Evolutionary conservation across 2,329 filamentous ascomycete species (phyloP).

Genomic region (Scorias spongiosa): DNA sequence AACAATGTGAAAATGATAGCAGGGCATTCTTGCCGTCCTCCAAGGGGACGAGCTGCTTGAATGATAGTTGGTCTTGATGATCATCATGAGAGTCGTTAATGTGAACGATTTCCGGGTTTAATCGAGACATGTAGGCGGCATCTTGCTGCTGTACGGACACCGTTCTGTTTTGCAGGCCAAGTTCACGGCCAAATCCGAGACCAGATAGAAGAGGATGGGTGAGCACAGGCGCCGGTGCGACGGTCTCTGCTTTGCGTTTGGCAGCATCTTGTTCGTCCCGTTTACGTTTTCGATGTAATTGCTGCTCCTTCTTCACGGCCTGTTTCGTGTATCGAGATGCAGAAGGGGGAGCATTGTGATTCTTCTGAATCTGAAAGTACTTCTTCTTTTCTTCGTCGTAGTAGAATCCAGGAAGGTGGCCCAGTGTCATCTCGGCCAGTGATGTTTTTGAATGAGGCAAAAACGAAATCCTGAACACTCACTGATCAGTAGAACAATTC

Average conservation of each 20-base stretch:
- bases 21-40: not conserved
- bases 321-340: slow-evolving; percentile 26
- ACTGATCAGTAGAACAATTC: too few relatives aligned
- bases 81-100: not conserved
- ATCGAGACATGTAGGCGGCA: not conserved
- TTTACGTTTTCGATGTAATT: slow-evolving; percentile 18
- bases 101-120: not conserved
- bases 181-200: not conserved
- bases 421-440: slow-evolving; percentile 20
- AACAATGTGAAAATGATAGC: not conserved
- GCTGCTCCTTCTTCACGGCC: slow-evolving; percentile 23
- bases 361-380: slow-evolving; percentile 33
- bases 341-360: slow-evolving; percentile 18
- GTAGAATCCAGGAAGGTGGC: slow-evolving; percentile 33
- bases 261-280: slow-evolving; percentile 7
- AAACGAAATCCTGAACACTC: too few relatives aligned
- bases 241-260: slow-evolving; percentile 10
- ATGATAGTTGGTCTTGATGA: not conserved
- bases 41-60: not conserved
- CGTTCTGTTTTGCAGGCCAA: not conserved
- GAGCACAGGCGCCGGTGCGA: not conserved
- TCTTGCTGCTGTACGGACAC: not conserved
- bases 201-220: not conserved
- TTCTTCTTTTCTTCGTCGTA: slow-evolving; percentile 33
- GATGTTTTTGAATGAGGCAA: too few relatives aligned